These are phyloP conservation scores for Volutella citrinella DNA, from an alignment of 2,329 filamentous ascomycete species.

Conservation along the genomic window DNA sequence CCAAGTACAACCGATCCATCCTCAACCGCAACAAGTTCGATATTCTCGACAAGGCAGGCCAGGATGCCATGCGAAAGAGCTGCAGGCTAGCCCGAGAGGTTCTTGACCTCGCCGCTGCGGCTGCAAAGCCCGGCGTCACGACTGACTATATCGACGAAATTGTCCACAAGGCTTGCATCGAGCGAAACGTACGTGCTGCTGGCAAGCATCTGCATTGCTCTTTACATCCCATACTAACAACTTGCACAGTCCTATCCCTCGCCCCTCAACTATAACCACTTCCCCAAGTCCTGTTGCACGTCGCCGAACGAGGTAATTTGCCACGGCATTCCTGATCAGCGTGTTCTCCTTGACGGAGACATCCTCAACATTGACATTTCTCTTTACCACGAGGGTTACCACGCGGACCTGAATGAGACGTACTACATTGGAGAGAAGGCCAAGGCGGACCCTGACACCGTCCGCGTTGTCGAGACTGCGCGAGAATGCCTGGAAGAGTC, in stretches of 20 bases:
- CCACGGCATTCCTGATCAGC: constrained; percentile 94
- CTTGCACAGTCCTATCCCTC: constrained; percentile 87
- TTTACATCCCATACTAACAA: too few relatives aligned
- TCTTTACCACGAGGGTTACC: constrained; percentile 90
- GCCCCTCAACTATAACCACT: constrained; percentile 90
- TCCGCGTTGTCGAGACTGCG: constrained; percentile 86
- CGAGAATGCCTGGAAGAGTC: constrained; percentile 87
- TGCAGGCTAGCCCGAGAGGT: constrained; percentile 87
- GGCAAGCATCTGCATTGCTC: not conserved
- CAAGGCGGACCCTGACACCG: constrained; percentile 76
- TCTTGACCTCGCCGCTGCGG: constrained; percentile 83
- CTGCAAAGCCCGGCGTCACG: constrained; percentile 83
- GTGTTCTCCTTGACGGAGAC: constrained; percentile 83
- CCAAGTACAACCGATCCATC: constrained; percentile 57
- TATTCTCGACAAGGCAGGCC: constrained; percentile 73
- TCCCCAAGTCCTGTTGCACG: constrained; percentile 97
- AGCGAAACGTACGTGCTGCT: constrained; percentile 70
- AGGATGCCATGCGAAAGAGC: constrained; percentile 89
- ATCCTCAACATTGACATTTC: constrained; percentile 97
- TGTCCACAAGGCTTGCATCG: constrained; percentile 91
- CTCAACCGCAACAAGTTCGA: constrained; percentile 77
- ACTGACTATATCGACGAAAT: constrained; percentile 94
- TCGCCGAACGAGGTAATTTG: constrained; percentile 97
- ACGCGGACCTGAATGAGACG: constrained; percentile 96
- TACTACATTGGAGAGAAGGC: constrained; percentile 96